Conservation (phyloP, 306 rosid species). For the Hylodesmum podocarpum region DNA sequence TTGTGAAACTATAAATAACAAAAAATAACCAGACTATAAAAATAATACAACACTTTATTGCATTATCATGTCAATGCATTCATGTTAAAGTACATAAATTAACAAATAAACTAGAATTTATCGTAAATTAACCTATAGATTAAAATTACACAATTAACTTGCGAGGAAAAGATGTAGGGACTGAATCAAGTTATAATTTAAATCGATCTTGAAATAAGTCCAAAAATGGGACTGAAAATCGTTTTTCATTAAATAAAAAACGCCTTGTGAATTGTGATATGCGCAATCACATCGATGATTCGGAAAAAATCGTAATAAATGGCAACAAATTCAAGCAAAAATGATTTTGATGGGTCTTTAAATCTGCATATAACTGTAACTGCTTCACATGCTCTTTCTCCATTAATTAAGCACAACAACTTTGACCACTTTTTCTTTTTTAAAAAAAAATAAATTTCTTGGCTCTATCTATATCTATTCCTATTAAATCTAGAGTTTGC, state of each 20-base stretch:
- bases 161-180: too few relatives aligned
- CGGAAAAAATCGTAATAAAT: neutral
- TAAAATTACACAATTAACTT: too few relatives aligned
- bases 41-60: too few relatives aligned
- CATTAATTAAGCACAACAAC: slow-evolving; percentile 46
- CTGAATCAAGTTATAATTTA: neutral
- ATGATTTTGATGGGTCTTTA: slow-evolving; percentile 25
- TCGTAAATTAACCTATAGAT: too few relatives aligned
- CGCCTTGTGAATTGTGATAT: too few relatives aligned
- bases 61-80: too few relatives aligned
- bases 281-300: neutral
- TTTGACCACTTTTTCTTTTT: slow-evolving; percentile 43
- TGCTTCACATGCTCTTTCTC: slow-evolving; percentile 48
- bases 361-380: slow-evolving; percentile 15
- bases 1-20: too few relatives aligned
- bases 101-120: too few relatives aligned
- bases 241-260: neutral
- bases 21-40: too few relatives aligned
- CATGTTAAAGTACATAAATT: too few relatives aligned
- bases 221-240: neutral
- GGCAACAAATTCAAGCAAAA: slow-evolving; percentile 26
- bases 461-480: slow-evolving; percentile 20
- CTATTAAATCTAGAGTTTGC: neutral
- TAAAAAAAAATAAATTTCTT: too few relatives aligned
- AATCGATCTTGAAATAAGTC: neutral